phyloP scores from a whole-genome alignment of 768 basidiomycete genomes.

The Suillus cothurnatus region DNA sequence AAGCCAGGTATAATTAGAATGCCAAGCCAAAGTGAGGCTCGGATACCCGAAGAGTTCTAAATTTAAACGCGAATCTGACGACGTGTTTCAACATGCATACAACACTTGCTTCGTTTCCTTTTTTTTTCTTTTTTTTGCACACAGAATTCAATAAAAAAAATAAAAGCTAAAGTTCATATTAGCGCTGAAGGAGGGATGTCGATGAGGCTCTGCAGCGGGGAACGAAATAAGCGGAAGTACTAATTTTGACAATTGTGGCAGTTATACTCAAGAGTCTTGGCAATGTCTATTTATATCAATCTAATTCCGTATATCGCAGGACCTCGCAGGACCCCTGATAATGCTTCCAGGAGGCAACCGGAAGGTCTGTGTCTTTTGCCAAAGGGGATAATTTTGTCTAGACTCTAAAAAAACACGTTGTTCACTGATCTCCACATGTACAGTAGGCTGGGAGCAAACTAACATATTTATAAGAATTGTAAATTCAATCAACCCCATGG shows the following conservation, averaged over 20 bases:
- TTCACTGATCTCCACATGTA: background rate
- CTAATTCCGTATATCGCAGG: conserved; percentile 9
- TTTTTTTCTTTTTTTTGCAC: background rate
- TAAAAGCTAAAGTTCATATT: background rate
- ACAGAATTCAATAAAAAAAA: background rate
- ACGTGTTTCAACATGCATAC: conserved; percentile 9
- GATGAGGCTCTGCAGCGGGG: background rate
- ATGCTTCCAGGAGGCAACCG: background rate
- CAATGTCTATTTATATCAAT: conserved; percentile 2
- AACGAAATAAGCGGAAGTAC: conserved; percentile 3
- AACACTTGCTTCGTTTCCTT: background rate
- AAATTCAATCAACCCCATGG: background rate
- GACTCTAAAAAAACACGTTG: background rate
- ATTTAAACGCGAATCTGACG: conserved; percentile 19
- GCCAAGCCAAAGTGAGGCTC: conserved; percentile 46
- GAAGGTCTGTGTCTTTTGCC: background rate
- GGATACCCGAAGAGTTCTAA: conserved; percentile 31
- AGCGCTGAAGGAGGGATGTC: background rate
- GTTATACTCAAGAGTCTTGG: conserved; percentile 1
- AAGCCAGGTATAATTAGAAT: conserved; percentile 42
- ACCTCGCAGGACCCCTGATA: background rate
- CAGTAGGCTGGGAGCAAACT: background rate
- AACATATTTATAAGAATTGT: background rate
- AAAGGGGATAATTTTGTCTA: background rate
- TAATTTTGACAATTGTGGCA: conserved; percentile 6